Percentiles rank a stretch among this genome's conserved stretches.
phyloP scores from a whole-genome alignment of 2,329 filamentous ascomycete species.

The Penicillium sp. region DNA sequence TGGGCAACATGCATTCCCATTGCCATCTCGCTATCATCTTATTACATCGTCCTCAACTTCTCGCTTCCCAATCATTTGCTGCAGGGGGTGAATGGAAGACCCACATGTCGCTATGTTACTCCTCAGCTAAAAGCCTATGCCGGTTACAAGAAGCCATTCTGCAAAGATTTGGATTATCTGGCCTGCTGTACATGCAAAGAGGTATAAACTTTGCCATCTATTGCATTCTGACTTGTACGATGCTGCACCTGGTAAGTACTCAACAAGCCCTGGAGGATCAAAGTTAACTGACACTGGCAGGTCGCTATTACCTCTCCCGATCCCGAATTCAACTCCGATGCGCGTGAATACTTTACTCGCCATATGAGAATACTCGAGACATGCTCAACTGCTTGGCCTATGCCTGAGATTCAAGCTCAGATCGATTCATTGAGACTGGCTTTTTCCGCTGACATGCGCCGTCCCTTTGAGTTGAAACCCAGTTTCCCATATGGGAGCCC shows the following conservation, averaged over 20 bases:
- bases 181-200: slow-evolving; percentile 85
- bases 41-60: slow-evolving; percentile 80
- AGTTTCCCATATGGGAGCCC: slow-evolving; percentile 85
- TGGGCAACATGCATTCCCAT: slow-evolving; percentile 86
- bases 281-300: slow-evolving; percentile 45
- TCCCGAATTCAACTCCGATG: slow-evolving; percentile 77
- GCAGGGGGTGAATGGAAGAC: slow-evolving; percentile 76
- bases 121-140: slow-evolving; percentile 78
- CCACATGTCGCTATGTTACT: slow-evolving; percentile 82
- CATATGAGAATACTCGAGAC: slow-evolving; percentile 92
- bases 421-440: slow-evolving; percentile 85
- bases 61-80: slow-evolving; percentile 67
- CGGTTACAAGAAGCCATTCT: slow-evolving; percentile 80
- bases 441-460: slow-evolving; percentile 79
- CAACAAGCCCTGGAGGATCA: not conserved
- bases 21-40: slow-evolving; percentile 82
- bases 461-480: slow-evolving; percentile 83
- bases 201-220: slow-evolving; percentile 97
- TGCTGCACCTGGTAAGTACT: slow-evolving; percentile 78
- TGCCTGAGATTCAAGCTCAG: slow-evolving; percentile 85
- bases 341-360: slow-evolving; percentile 81
- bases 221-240: slow-evolving; percentile 81
- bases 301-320: slow-evolving; percentile 92
- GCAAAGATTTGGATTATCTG: slow-evolving; percentile 70
- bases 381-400: slow-evolving; percentile 76